phyloP scores from a whole-genome alignment of 768 basidiomycete genomes.

The Pleurotus cornucopiae region DNA sequence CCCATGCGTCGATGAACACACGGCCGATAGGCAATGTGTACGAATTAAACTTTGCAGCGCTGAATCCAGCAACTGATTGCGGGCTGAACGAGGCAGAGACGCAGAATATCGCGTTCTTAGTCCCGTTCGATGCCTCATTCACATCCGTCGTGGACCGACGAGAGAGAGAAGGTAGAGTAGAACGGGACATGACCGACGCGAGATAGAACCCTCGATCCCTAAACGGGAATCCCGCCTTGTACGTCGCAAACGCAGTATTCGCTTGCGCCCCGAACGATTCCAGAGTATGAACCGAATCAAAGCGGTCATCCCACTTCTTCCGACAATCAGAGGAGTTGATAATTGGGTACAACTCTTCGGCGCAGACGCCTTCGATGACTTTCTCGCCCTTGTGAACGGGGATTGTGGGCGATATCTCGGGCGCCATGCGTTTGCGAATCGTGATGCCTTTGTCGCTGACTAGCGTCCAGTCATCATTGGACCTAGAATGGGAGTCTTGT shows the following conservation, averaged over 20 bases:
- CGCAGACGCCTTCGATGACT: slow-evolving; percentile 90
- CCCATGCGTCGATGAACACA: slow-evolving; percentile 90
- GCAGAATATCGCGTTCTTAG: slow-evolving; percentile 68
- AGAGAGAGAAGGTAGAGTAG: slow-evolving; percentile 31
- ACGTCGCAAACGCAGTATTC: slow-evolving; percentile 65
- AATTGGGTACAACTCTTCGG: slow-evolving; percentile 81
- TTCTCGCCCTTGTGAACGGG: slow-evolving; percentile 86
- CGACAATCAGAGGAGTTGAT: slow-evolving; percentile 68
- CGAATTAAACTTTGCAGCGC: slow-evolving; percentile 70
- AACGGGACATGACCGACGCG: slow-evolving; percentile 70
- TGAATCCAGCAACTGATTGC: slow-evolving; percentile 53
- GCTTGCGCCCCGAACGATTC: slow-evolving; percentile 77
- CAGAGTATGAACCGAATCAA: slow-evolving; percentile 64
- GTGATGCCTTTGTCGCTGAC: slow-evolving; percentile 74
- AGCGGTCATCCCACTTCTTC: slow-evolving; percentile 83
- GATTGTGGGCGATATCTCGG: slow-evolving; percentile 73
- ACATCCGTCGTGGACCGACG: slow-evolving; percentile 39
- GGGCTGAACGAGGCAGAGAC: slow-evolving; percentile 82
- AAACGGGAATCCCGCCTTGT: slow-evolving; percentile 85
- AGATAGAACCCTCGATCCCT: slow-evolving; percentile 84
- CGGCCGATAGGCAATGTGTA: slow-evolving; percentile 71
- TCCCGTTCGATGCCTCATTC: slow-evolving; percentile 32
- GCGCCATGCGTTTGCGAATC: slow-evolving; percentile 69
- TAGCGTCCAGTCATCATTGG: slow-evolving; percentile 66
- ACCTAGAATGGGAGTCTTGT: slow-evolving; percentile 60